phyloP scores from a whole-genome alignment of 805 yeast species.

The Cyberlindnera mrakii region DNA sequence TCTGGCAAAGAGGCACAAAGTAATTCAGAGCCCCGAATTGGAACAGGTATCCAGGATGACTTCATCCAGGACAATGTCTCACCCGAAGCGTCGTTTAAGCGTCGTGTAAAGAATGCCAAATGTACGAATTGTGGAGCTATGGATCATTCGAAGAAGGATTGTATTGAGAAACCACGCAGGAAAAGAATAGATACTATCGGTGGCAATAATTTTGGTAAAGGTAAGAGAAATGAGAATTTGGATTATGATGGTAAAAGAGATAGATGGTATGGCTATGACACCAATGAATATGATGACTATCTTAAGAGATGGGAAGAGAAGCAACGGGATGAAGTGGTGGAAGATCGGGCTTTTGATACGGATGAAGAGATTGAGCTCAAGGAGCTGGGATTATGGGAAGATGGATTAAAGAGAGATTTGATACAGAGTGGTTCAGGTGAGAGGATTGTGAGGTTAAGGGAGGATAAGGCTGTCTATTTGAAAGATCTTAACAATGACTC shows the following conservation, averaged over 20 bases:
- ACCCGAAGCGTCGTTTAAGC: neutral
- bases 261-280: conserved; percentile 61
- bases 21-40: conserved; percentile 45
- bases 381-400: conserved; percentile 32
- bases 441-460: conserved; percentile 54
- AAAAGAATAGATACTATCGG: conserved; percentile 15
- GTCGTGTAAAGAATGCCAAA: conserved; percentile 26
- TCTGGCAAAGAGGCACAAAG: conserved; percentile 23
- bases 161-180: conserved; percentile 51
- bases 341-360: conserved; percentile 25
- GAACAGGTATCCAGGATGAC: conserved; percentile 51
- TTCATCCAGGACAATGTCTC: conserved; percentile 18
- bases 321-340: conserved; percentile 9
- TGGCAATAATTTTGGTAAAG: conserved; percentile 2
- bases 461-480: conserved; percentile 70
- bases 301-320: conserved; percentile 39
- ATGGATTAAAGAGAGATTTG: conserved; percentile 1
- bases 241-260: conserved; percentile 27
- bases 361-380: conserved; percentile 39
- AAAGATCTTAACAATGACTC: conserved; percentile 40
- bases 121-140: conserved; percentile 55
- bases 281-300: conserved; percentile 51
- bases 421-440: conserved; percentile 21
- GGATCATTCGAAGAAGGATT: conserved; percentile 45
- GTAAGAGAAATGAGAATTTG: conserved; percentile 19